Percentiles rank a stretch among this genome's conserved stretches.
These are phyloP conservation scores for Cantharellus anzutake DNA, from an alignment of 768 basidiomycete genomes.

Conservation along the genomic window DNA sequence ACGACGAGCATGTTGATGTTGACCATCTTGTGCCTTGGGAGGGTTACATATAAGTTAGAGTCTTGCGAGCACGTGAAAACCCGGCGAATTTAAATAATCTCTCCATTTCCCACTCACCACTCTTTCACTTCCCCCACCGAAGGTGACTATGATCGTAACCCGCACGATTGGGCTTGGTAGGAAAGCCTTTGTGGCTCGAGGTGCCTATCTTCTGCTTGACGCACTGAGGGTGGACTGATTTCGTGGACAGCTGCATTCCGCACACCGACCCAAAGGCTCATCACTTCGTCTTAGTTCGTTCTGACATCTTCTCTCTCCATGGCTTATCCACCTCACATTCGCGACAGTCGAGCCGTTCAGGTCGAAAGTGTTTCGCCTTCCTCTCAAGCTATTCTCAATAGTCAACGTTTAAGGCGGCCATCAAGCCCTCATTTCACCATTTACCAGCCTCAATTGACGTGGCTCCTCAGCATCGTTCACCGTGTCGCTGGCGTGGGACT, in stretches of 20 bases:
- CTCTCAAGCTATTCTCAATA: conserved; percentile 50
- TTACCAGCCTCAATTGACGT: conserved; percentile 89
- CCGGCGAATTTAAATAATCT: too few relatives aligned
- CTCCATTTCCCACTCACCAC: too few relatives aligned
- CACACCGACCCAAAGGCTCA: too few relatives aligned
- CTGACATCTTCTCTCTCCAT: too few relatives aligned
- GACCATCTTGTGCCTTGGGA: too few relatives aligned
- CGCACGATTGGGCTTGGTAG: not conserved
- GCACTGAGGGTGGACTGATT: not conserved
- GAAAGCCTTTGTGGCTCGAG: not conserved
- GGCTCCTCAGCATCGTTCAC: conserved; percentile 71
- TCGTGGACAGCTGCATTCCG: not conserved
- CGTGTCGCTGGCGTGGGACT: conserved; percentile 71
- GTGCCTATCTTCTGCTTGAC: not conserved
- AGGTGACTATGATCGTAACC: not conserved
- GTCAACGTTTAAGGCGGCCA: conserved; percentile 76
- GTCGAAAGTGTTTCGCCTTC: conserved; percentile 23
- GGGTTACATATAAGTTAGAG: too few relatives aligned
- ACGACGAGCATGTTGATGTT: too few relatives aligned
- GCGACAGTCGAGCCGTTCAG: not conserved
- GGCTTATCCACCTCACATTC: too few relatives aligned
- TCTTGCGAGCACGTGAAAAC: too few relatives aligned
- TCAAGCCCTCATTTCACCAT: conserved; percentile 91
- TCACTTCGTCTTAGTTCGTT: too few relatives aligned
- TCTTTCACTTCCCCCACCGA: too few relatives aligned